Conservation (phyloP, 1,139 yeast species). For the Kurtzmaniella quercitrusa region DNA sequence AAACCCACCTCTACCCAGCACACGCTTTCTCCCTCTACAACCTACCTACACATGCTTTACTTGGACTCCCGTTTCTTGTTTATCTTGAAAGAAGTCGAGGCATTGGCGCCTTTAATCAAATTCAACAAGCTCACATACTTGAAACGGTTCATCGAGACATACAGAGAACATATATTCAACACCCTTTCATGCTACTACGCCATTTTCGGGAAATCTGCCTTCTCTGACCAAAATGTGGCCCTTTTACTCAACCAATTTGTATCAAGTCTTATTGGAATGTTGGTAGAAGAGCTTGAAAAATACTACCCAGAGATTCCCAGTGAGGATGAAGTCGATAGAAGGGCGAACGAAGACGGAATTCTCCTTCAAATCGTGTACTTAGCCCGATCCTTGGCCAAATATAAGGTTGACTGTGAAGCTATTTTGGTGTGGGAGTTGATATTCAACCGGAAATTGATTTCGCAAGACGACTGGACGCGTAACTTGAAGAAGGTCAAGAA, state of each 20-base stretch:
- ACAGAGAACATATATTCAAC: constrained; percentile 76
- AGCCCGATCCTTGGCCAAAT: constrained; percentile 67
- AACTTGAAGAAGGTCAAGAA: constrained; percentile 35
- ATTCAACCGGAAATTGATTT: constrained; percentile 17
- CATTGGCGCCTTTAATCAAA: constrained; percentile 50
- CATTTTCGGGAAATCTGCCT: constrained; percentile 39
- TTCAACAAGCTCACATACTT: constrained; percentile 59
- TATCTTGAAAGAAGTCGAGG: constrained; percentile 54
- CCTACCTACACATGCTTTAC: constrained; percentile 42
- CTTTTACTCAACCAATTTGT: constrained; percentile 31
- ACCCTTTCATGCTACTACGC: constrained; percentile 65
- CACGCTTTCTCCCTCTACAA: neutral
- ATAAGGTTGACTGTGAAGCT: constrained; percentile 62
- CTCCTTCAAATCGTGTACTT: constrained; percentile 73
- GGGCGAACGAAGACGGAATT: constrained; percentile 54
- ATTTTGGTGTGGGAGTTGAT: constrained; percentile 38
- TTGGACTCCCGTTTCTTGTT: constrained; percentile 57
- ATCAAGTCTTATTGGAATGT: constrained; percentile 24
- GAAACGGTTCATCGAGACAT: constrained; percentile 75
- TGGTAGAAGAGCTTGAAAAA: constrained; percentile 23
- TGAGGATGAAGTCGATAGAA: constrained; percentile 31
- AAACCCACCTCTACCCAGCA: constrained; percentile 2
- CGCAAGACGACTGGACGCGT: constrained; percentile 33
- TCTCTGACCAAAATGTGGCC: constrained; percentile 18
- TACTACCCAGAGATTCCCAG: constrained; percentile 10